Base-by-base conservation (phyloP, 805 yeast species). In the Blastobotrys parvus region DNA sequence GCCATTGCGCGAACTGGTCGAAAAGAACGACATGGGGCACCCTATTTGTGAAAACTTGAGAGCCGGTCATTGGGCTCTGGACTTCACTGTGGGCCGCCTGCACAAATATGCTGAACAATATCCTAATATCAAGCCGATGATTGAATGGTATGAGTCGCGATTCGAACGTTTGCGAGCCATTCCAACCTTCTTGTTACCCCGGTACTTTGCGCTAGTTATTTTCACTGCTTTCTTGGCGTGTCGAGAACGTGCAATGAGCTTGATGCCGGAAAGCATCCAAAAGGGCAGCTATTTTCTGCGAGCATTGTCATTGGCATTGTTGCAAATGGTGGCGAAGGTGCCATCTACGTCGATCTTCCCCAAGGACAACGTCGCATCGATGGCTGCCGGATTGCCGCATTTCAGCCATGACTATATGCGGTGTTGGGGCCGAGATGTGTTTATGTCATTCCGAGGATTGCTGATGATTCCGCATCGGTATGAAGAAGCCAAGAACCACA, bases 371-470 rank as follows among this genome's bases (percentile, higher is more conserved):
- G 73, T 78, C 13, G 83, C 94, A 2, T 76, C 85, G 34, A 70
- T 90, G 75, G 95, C 97, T 13, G 98, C 98, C 1, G 98, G 97
- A 1, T 71, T 90, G 47, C 98, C 98, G 1, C 97, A 88, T 63
- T 90, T 90, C 65, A 80, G 92, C 58, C 75, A 74, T 45, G 87
- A 82, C 50, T 89, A 83, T 62, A 88, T 90, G 95, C 74, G 98
- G 61, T 87, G 96, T 60, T 90, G 98, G 98, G 98, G 98, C 18
- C 75, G 98, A 58, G 98, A 90, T 63, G 94, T 88, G 0, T 92
- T 92, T 59, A 82, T 90, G 37, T 75, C 96, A 0, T 70, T 83
- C 35, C 70, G 95, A 47, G 98, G 98, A 0, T 68, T 90, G 39
- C 64, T 88, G 44, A 65, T 88, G 19, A 80, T 83, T 1, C 75